Conservation (phyloP, 2,329 filamentous ascomycete genomes). For the Fusarium siculi region DNA sequence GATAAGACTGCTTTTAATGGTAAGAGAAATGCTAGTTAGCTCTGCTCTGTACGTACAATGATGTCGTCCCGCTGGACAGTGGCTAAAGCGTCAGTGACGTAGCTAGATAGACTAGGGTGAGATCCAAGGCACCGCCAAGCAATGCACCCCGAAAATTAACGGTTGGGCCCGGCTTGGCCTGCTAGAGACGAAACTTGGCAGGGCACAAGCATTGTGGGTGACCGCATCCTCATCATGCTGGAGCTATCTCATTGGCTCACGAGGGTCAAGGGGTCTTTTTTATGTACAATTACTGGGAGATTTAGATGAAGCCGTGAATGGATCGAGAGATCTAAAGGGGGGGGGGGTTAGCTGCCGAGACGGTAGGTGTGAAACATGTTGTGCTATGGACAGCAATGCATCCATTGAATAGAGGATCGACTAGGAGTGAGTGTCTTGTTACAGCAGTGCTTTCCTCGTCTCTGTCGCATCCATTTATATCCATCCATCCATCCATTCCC, state of each 20-base stretch:
- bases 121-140: constrained; percentile 28
- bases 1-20: background rate
- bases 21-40: background rate
- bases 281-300: constrained; percentile 1
- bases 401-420: background rate
- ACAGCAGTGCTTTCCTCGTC: background rate
- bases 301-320: background rate
- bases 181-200: constrained; percentile 27
- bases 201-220: constrained; percentile 8
- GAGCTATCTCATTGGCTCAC: constrained; percentile 11
- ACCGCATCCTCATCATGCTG: constrained; percentile 21
- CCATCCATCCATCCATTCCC: background rate
- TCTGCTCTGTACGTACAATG: background rate
- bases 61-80: constrained; percentile 4
- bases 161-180: constrained; percentile 35
- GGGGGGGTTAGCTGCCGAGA: background rate
- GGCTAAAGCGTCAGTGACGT: constrained; percentile 23
- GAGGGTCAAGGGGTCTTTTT: background rate
- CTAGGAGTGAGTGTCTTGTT: background rate
- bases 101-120: constrained; percentile 6
- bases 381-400: background rate
- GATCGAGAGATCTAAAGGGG: background rate
- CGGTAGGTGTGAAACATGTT: constrained; percentile 5
- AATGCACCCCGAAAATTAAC: constrained; percentile 30
- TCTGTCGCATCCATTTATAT: background rate